Base-by-base conservation (phyloP, 2,329 filamentous ascomycete genomes). In the Alternaria arbusti region DNA sequence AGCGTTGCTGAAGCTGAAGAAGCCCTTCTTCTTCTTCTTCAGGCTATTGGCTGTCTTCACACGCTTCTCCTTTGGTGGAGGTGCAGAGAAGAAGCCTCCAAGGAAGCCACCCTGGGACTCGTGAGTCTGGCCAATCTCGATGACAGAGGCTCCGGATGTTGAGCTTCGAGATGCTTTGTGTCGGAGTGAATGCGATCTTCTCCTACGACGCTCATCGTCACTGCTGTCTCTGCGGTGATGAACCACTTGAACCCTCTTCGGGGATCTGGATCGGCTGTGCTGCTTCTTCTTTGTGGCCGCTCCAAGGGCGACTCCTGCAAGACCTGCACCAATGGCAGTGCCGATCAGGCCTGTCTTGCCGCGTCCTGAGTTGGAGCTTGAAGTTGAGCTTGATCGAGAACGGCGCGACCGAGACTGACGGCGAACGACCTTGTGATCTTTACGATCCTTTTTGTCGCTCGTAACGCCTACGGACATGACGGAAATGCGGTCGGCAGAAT, bases 71-170 rank as follows among this genome's bases (percentile, higher is more conserved):
- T 78, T 77, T 6, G 73, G 71, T 13, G 77, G 70, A 36, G 75
- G 71, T 73, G 92, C 91, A 15, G 87, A 84, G 59, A 93, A 81
- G 57, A 88, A 84, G 43, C 89, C 87, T 64, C 86, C 84, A 44
- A 82, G 80, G 30, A 81, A 74, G 26, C 75, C 74, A 22, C 74
- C 69, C 58, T 84, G 81, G 7, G 82, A 82, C 62, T 81, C 83
- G 56, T 84, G 83, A 50, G 83, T 81, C 43, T 84, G 85, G 52
- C 90, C 91, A 56, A 93, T 89, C 71, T 93, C 90, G 57, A 92
- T 79, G 59, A 89, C 84, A 2, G 89, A 90, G 15, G 85, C 86
- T 45, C 85, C 85, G 45, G 71, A 74, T 11, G 74, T 61, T 36
- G 78, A 79, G 67, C 77, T 79, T 51, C 75, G 72, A 40, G 77